Evolutionary conservation across 1,284 basidiomycete species (phyloP).

Genomic region (Trichosporon inkin): DNA sequence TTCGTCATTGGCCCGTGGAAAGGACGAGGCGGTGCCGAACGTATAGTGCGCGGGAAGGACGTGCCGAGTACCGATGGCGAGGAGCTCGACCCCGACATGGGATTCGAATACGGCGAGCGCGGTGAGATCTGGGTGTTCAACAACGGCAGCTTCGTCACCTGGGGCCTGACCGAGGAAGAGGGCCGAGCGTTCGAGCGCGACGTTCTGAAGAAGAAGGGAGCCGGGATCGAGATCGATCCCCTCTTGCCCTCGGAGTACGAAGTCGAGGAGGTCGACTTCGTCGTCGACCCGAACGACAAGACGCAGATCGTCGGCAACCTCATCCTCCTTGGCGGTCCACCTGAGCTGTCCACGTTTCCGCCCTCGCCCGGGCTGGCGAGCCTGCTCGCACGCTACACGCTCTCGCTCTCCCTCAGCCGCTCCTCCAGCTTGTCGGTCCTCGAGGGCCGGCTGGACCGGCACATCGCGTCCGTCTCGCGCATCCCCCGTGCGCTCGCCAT

Average conservation of each 20-base stretch:
- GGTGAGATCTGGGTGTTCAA: conserved; percentile 85
- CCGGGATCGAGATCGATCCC: conserved; percentile 60
- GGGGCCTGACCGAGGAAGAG: conserved; percentile 78
- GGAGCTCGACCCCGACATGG: conserved; percentile 33
- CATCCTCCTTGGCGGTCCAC: conserved; percentile 73
- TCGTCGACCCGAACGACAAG: conserved; percentile 70
- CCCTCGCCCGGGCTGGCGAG: conserved; percentile 50
- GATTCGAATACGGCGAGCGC: conserved; percentile 56
- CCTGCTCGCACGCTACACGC: conserved; percentile 76
- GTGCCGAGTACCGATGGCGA: conserved; percentile 50
- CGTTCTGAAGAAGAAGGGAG: conserved; percentile 56
- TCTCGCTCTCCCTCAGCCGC: conserved; percentile 79
- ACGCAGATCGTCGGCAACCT: conserved; percentile 82
- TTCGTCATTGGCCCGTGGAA: conserved; percentile 50
- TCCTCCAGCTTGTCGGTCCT: conserved; percentile 78
- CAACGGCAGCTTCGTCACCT: conserved; percentile 79
- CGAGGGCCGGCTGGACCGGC: conserved; percentile 73
- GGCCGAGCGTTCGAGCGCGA: conserved; percentile 64
- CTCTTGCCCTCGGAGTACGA: conserved; percentile 61
- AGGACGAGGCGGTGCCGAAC: conserved; percentile 43
- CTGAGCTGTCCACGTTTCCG: conserved; percentile 50
- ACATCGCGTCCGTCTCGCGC: conserved; percentile 71
- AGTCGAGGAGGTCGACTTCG: conserved; percentile 85
- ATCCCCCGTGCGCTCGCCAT: conserved; percentile 69
- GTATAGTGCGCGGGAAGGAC: conserved; percentile 41